A percentile compares a stretch with the other conserved stretches of the same genome.
These are phyloP conservation scores for Bigelowiella natans DNA, from an alignment of 78 protist species.

Conservation along the genomic window DNA sequence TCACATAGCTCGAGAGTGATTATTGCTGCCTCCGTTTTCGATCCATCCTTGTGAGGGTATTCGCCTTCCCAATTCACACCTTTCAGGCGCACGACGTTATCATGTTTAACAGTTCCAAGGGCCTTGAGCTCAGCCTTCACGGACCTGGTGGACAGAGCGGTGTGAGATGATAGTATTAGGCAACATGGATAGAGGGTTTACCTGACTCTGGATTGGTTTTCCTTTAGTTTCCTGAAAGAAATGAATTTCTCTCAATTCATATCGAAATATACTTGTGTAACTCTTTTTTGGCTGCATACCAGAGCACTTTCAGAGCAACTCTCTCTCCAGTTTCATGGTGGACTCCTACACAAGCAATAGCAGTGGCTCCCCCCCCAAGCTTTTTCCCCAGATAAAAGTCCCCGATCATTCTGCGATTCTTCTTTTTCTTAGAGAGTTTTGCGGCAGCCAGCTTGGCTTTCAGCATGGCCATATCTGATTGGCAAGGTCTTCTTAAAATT, in stretches of 20 bases:
- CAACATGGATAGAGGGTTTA: not conserved
- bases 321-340: not conserved
- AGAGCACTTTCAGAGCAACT: not conserved
- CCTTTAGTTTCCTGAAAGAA: not conserved
- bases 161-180: not conserved
- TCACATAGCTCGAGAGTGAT: not conserved
- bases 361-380: not conserved
- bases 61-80: not conserved
- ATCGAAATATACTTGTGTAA: no score
- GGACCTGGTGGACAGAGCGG: not conserved
- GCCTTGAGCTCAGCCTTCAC: not conserved
- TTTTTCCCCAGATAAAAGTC: not conserved
- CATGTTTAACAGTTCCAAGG: not conserved
- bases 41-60: slow-evolving; percentile 8
- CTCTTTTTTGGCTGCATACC: no score
- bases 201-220: not conserved
- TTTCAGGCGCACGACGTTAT: not conserved
- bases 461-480: no score
- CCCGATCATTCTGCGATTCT: not conserved
- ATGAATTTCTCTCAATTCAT: no score
- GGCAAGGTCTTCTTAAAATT: no score
- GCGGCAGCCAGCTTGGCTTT: not conserved
- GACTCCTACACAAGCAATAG: not conserved
- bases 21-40: not conserved
- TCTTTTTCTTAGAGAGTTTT: not conserved